A percentile compares a stretch with the other conserved stretches of the same genome.
Evolutionary conservation across 2,329 filamentous ascomycete genomes (phyloP).

Genomic region (Elsinoe batatas): DNA sequence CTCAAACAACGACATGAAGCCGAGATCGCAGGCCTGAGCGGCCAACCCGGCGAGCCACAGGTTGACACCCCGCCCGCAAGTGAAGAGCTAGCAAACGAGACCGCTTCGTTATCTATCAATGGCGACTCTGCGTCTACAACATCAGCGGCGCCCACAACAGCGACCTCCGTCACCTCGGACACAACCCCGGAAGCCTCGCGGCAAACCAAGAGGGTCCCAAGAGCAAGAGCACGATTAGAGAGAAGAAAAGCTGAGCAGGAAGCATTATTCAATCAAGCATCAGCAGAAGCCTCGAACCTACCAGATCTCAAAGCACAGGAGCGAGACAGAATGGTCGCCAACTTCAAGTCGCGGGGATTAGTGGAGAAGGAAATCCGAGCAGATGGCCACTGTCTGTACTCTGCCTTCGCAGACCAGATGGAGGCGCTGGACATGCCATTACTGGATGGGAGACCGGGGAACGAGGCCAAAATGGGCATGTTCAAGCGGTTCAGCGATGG

Average conservation of each 20-base stretch:
- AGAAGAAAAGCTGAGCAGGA: slow-evolving; percentile 79
- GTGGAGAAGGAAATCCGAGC: slow-evolving; percentile 71
- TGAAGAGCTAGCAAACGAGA: slow-evolving; percentile 2
- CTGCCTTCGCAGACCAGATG: slow-evolving; percentile 80
- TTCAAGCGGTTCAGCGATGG: slow-evolving; percentile 11
- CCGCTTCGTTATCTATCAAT: slow-evolving; percentile 5
- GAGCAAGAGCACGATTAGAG: slow-evolving; percentile 83
- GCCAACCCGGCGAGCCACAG: neutral
- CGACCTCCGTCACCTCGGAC: neutral
- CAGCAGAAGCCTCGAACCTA: slow-evolving; percentile 63
- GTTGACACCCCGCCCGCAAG: neutral
- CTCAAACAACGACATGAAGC: slow-evolving; percentile 44
- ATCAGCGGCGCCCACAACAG: neutral
- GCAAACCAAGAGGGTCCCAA: slow-evolving; percentile 63
- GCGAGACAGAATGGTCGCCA: slow-evolving; percentile 56
- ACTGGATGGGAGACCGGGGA: slow-evolving; percentile 34
- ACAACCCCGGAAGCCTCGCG: slow-evolving; percentile 18
- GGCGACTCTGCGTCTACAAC: slow-evolving; percentile 15
- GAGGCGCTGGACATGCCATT: slow-evolving; percentile 37
- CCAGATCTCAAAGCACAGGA: slow-evolving; percentile 65
- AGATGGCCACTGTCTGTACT: slow-evolving; percentile 92
- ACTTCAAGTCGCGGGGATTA: slow-evolving; percentile 55
- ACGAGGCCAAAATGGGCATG: slow-evolving; percentile 14
- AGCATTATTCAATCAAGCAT: slow-evolving; percentile 56
- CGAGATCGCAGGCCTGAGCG: slow-evolving; percentile 39